Conservation (phyloP, 1,284 basidiomycete genomes). For the Flammula alnicola region DNA sequence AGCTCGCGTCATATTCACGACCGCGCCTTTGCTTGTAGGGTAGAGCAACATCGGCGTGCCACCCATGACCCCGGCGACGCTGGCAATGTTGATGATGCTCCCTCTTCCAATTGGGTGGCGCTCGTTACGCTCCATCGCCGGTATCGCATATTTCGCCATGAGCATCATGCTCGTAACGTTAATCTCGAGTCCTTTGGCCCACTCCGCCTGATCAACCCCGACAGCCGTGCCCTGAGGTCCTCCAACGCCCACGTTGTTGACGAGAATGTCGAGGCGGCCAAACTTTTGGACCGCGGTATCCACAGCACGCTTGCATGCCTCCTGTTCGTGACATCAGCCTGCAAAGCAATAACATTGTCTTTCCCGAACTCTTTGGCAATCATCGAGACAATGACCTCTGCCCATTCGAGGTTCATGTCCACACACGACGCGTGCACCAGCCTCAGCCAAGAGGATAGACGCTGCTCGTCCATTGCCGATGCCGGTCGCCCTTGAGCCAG, state of each 20-base stretch:
- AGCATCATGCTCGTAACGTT: slow-evolving; percentile 43
- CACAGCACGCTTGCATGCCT: slow-evolving; percentile 36
- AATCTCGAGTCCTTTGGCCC: slow-evolving; percentile 38
- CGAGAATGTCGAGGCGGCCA: slow-evolving; percentile 41
- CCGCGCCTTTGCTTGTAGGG: slow-evolving; percentile 44
- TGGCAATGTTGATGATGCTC: slow-evolving; percentile 40
- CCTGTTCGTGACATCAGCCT: slow-evolving; percentile 39
- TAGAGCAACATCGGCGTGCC: slow-evolving; percentile 42
- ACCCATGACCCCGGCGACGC: slow-evolving; percentile 39
- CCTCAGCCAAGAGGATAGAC: slow-evolving; percentile 41
- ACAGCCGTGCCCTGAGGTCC: slow-evolving; percentile 39
- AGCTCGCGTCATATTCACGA: slow-evolving; percentile 45
- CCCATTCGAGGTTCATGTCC: slow-evolving; percentile 40
- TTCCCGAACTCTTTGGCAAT: slow-evolving; percentile 38
- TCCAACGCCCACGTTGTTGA: slow-evolving; percentile 46
- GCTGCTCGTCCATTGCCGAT: slow-evolving; percentile 45
- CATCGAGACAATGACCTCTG: slow-evolving; percentile 39
- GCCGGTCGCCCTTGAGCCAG: slow-evolving; percentile 39
- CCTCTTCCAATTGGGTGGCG: slow-evolving; percentile 33
- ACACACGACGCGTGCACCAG: slow-evolving; percentile 38
- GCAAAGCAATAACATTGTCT: slow-evolving; percentile 34
- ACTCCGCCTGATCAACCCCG: slow-evolving; percentile 36
- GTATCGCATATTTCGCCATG: slow-evolving; percentile 41
- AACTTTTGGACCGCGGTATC: slow-evolving; percentile 34
- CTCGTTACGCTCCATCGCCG: slow-evolving; percentile 40